These are phyloP conservation scores for Fusarium buharicum DNA, from an alignment of 2,329 filamentous ascomycete genomes.

Conservation along the genomic window DNA sequence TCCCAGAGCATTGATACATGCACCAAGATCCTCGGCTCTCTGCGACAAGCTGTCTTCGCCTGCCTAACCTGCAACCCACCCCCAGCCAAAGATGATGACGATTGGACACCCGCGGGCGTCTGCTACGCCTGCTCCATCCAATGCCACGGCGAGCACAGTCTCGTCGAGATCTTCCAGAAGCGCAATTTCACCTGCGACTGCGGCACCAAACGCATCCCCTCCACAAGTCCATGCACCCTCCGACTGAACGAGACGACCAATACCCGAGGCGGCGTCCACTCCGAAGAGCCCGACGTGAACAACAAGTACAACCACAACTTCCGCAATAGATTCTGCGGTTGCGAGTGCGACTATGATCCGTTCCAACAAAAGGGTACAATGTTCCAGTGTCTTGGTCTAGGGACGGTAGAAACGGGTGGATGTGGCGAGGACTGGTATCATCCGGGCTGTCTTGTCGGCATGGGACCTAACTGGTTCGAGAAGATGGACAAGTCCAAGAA, in stretches of 20 bases:
- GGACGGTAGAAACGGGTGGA: constrained; percentile 80
- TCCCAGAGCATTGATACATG: constrained; percentile 89
- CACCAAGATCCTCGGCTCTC: constrained; percentile 86
- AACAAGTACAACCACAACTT: constrained; percentile 99
- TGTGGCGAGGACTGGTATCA: constrained; percentile 99
- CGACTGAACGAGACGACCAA: constrained; percentile 79
- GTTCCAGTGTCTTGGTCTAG: constrained; percentile 94
- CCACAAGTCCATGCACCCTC: constrained; percentile 77
- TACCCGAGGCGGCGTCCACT: constrained; percentile 78
- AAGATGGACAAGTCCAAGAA: constrained; percentile 54
- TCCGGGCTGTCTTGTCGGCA: constrained; percentile 87
- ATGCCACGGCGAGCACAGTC: constrained; percentile 92
- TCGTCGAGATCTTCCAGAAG: constrained; percentile 96
- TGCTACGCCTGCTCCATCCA: constrained; percentile 98
- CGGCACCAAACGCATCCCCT: constrained; percentile 82
- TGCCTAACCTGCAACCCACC: constrained; percentile 94
- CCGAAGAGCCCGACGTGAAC: constrained; percentile 73
- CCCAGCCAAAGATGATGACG: constrained; percentile 67
- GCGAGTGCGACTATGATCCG: constrained; percentile 86
- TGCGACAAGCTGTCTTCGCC: constrained; percentile 90
- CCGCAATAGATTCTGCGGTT: constrained; percentile 90
- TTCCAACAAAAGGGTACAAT: constrained; percentile 94
- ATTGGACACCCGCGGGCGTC: constrained; percentile 73
- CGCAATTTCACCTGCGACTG: constrained; percentile 97
- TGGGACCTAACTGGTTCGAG: constrained; percentile 78